phyloP scores from a whole-genome alignment of 1,284 basidiomycete species.

The Caloboletus firmus region DNA sequence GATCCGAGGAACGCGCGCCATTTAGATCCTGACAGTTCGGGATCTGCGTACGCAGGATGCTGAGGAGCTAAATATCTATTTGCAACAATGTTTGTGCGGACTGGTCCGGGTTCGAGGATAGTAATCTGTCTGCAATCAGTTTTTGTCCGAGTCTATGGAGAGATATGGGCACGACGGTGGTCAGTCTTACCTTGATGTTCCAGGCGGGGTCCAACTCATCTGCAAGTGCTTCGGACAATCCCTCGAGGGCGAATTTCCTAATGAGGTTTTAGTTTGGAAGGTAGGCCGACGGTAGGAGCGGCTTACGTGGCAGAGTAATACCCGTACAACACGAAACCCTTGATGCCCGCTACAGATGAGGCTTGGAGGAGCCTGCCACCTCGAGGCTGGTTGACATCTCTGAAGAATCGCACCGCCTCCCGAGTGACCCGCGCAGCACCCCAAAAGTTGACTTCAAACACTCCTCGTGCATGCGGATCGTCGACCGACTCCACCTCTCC shows the following conservation, averaged over 20 bases:
- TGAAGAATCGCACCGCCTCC: constrained; percentile 38
- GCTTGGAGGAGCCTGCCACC: constrained; percentile 37
- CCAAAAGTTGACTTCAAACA: constrained; percentile 41
- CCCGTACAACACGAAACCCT: constrained; percentile 5
- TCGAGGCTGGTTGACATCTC: constrained; percentile 37
- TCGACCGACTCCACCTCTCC: constrained; percentile 24
- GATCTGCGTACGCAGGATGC: constrained; percentile 21
- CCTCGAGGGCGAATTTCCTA: constrained; percentile 33
- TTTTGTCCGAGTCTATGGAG: background rate
- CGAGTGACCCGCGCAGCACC: constrained; percentile 34
- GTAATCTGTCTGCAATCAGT: constrained; percentile 19
- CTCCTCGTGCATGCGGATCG: constrained; percentile 25
- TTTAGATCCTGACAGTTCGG: constrained; percentile 9
- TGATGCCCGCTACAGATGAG: constrained; percentile 27
- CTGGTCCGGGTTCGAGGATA: constrained; percentile 26
- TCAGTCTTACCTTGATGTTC: constrained; percentile 30
- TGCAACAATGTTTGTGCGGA: constrained; percentile 12
- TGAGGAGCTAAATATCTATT: constrained; percentile 3
- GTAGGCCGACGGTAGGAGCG: background rate
- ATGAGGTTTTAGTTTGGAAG: background rate
- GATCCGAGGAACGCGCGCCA: constrained; percentile 1
- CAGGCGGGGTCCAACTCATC: constrained; percentile 32
- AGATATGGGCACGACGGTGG: background rate
- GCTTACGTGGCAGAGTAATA: constrained; percentile 29
- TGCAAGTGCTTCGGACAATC: constrained; percentile 22